Conservation (phyloP, 2,329 filamentous ascomycete genomes). For the Conoideocrella luteorostrata region DNA sequence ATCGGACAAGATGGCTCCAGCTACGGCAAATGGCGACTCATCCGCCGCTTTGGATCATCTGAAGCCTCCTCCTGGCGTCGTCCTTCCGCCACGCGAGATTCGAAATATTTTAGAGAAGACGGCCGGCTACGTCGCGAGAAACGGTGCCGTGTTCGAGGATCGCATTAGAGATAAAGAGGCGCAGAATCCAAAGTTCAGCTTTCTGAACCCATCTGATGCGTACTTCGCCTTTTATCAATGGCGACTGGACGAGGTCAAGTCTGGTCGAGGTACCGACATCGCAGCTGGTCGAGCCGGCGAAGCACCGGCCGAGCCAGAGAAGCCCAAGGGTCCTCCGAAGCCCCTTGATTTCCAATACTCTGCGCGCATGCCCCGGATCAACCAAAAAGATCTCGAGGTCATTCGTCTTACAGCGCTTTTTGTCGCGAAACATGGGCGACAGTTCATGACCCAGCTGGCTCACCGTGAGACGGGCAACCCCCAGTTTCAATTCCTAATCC, state of each 20-base stretch:
- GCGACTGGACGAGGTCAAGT: slow-evolving; percentile 79
- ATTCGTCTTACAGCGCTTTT: slow-evolving; percentile 78
- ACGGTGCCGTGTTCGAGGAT: slow-evolving; percentile 67
- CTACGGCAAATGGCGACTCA: slow-evolving; percentile 46
- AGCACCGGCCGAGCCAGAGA: slow-evolving; percentile 45
- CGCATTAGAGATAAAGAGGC: slow-evolving; percentile 80
- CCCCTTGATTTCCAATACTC: slow-evolving; percentile 89
- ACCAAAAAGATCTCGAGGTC: slow-evolving; percentile 78
- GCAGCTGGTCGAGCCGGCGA: slow-evolving; percentile 69
- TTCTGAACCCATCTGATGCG: slow-evolving; percentile 71
- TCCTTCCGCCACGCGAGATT: slow-evolving; percentile 85
- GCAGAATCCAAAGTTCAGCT: slow-evolving; percentile 84
- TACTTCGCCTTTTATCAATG: slow-evolving; percentile 88
- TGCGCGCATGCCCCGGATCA: slow-evolving; percentile 95
- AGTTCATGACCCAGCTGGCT: slow-evolving; percentile 83
- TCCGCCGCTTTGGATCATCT: slow-evolving; percentile 54
- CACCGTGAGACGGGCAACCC: slow-evolving; percentile 86
- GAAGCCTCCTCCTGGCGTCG: slow-evolving; percentile 75
- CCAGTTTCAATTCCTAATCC: slow-evolving; percentile 92
- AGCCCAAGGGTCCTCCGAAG: slow-evolving; percentile 74
- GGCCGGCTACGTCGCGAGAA: slow-evolving; percentile 77
- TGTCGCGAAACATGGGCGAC: slow-evolving; percentile 85
- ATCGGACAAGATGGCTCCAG: slow-evolving; percentile 21
- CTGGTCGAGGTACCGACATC: slow-evolving; percentile 73
- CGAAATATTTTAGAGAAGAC: slow-evolving; percentile 86